Evolutionary conservation across 2,329 filamentous ascomycete species (phyloP).

Genomic region (Stachybotrys elegans): DNA sequence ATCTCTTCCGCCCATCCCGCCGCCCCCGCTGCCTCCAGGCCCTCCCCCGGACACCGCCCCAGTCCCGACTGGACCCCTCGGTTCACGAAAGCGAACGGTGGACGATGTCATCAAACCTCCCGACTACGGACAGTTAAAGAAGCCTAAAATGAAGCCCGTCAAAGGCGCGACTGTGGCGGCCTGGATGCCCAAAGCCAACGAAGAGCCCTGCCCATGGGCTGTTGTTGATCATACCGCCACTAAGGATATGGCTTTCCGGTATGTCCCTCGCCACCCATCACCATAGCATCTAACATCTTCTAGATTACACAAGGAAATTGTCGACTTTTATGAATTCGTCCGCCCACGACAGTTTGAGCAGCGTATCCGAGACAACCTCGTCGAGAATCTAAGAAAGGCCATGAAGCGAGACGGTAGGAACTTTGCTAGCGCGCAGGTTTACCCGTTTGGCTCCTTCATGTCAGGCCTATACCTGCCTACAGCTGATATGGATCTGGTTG

Average conservation of each 20-base stretch:
- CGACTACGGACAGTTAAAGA: constrained; percentile 45
- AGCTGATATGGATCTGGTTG: constrained; percentile 90
- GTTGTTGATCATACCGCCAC: constrained; percentile 48
- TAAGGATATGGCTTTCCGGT: constrained; percentile 52
- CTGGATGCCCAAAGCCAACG: constrained; percentile 43
- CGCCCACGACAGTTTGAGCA: constrained; percentile 74
- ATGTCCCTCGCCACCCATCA: constrained; percentile 19
- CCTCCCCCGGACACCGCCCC: constrained; percentile 7
- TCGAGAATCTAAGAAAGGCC: constrained; percentile 60
- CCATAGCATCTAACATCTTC: neutral
- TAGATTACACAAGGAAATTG: constrained; percentile 83
- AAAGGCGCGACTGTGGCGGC: constrained; percentile 44
- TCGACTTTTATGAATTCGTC: constrained; percentile 84
- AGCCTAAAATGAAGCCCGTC: constrained; percentile 39
- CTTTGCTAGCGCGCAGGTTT: constrained; percentile 59
- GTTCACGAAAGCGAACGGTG: constrained; percentile 69
- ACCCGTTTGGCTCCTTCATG: constrained; percentile 89
- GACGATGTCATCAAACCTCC: constrained; percentile 62
- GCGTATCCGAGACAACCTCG: constrained; percentile 64
- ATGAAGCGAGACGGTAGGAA: constrained; percentile 45
- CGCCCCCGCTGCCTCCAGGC: constrained; percentile 11
- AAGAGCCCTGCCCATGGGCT: constrained; percentile 59
- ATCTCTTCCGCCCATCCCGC: constrained; percentile 13
- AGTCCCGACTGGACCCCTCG: constrained; percentile 41
- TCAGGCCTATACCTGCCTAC: constrained; percentile 67